These are phyloP conservation scores for Lentinula novae-zelandiae DNA, from an alignment of 1,284 basidiomycete species.

Conservation along the genomic window DNA sequence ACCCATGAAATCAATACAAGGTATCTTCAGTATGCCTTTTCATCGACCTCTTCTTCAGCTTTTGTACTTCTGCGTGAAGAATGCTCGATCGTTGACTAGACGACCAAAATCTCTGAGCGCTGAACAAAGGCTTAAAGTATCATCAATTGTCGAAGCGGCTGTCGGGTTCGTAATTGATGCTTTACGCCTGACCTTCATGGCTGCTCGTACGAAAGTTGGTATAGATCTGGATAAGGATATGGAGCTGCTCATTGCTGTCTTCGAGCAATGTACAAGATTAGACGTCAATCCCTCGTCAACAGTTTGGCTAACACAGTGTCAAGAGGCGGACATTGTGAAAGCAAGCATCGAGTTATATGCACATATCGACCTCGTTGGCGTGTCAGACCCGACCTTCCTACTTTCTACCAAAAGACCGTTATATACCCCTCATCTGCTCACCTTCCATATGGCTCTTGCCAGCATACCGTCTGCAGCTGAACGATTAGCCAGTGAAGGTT, in stretches of 20 bases:
- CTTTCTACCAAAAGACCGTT: slow-evolving; percentile 59
- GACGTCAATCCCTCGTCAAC: slow-evolving; percentile 64
- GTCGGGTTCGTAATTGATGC: slow-evolving; percentile 67
- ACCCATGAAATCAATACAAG: slow-evolving; percentile 72
- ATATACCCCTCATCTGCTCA: slow-evolving; percentile 72
- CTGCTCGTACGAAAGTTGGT: slow-evolving; percentile 55
- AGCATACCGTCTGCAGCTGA: slow-evolving; percentile 77
- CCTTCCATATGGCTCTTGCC: slow-evolving; percentile 87
- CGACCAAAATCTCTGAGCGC: slow-evolving; percentile 52
- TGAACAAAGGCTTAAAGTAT: slow-evolving; percentile 56
- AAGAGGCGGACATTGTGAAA: slow-evolving; percentile 79
- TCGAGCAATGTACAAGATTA: slow-evolving; percentile 71
- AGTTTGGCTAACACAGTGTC: slow-evolving; percentile 77
- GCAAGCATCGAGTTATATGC: slow-evolving; percentile 74
- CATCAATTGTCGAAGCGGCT: slow-evolving; percentile 57
- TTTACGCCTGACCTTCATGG: slow-evolving; percentile 65
- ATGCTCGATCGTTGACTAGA: slow-evolving; percentile 48
- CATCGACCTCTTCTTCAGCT: slow-evolving; percentile 80
- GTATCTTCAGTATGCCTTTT: slow-evolving; percentile 64
- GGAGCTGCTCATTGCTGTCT: slow-evolving; percentile 76
- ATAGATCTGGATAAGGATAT: slow-evolving; percentile 74
- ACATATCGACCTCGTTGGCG: slow-evolving; percentile 65
- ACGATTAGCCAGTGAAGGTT: slow-evolving; percentile 79
- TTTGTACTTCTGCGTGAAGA: slow-evolving; percentile 71
- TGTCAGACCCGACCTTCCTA: slow-evolving; percentile 60